phyloP scores from a whole-genome alignment of 345 rosid species.

The Citrus maxima region DNA sequence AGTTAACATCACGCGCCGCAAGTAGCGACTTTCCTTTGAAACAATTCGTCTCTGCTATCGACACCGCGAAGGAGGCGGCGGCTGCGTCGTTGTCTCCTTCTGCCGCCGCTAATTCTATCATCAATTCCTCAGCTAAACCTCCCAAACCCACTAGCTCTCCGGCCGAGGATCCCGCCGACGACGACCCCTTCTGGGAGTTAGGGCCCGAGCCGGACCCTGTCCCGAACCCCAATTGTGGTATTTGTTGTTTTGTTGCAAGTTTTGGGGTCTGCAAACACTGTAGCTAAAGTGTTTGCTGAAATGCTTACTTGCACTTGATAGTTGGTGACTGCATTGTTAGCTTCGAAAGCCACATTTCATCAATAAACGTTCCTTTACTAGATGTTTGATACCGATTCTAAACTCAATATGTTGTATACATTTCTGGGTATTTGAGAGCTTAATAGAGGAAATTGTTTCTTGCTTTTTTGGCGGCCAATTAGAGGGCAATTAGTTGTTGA shows the following conservation, averaged over 20 bases:
- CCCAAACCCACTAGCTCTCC: neutral
- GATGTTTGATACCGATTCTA: neutral
- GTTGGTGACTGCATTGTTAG: too few species aligned
- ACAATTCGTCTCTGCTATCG: conserved; percentile 12
- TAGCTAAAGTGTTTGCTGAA: neutral
- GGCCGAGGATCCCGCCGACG: neutral
- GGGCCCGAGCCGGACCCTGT: conserved; percentile 2
- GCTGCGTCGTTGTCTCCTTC: neutral
- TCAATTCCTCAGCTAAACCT: neutral
- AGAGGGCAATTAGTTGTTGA: neutral
- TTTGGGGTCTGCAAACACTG: neutral
- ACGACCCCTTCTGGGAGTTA: neutral
- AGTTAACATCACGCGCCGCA: neutral
- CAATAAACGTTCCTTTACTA: neutral
- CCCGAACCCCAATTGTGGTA: conserved; percentile 23
- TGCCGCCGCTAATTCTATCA: neutral
- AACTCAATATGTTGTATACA: neutral
- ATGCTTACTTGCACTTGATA: neutral
- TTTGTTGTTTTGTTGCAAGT: neutral
- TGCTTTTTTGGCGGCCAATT: neutral
- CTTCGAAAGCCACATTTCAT: neutral
- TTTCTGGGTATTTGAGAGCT: neutral
- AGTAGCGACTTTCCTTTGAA: conserved; percentile 5
- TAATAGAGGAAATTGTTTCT: neutral
- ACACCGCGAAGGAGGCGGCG: neutral